Base-by-base conservation (phyloP, 805 yeast species). In the Metschnikowia noctiluminum region DNA sequence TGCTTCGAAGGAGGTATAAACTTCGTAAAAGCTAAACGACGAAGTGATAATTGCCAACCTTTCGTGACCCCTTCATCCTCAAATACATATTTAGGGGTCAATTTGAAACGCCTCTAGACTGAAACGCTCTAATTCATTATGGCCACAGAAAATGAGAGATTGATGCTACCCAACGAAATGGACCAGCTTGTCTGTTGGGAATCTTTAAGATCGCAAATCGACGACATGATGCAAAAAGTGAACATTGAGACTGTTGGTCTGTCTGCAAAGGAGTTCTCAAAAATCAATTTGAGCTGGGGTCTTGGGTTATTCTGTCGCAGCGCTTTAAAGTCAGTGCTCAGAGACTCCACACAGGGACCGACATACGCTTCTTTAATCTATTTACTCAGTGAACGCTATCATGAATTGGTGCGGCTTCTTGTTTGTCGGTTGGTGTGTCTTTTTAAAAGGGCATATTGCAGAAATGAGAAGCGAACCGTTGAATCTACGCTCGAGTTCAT, bases 361-460 rank as follows among this genome's bases (percentile, higher is more conserved):
- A 73, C 77, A 0, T 83, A 78, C 55, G 81, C 90, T 0, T 68
- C 86, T 0, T 57, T 89, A 34, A 73, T 79, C 0, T 74, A 84
- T 1, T 74, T 84, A 0, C 44, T 89, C 10, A 85, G 87, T 63
- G 76, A 86, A 6, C 80, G 84, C 54, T 62, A 87, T 3, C 94
- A 95, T 0, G 78, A 78, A 34, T 66, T 88, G 14, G 96, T 96
- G 2, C 77, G 77, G 48, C 62, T 84, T 5, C 53, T 87, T 31
- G 62, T 76, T 0, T 59, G 73, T 8, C 70, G 94, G 51, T 63
- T 84, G 28, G 68, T 85, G 1, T 57, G 82, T 3, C 82, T 76
- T 48, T 87, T 88, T 64, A 75, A 83, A 40, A 72, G 74, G 52
- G 76, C 76, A 0, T 84, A 71, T 62, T 30, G 48, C 35, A 27